Conservation (phyloP, 2,329 filamentous ascomycete species). For the Cercospora sesami region DNA sequence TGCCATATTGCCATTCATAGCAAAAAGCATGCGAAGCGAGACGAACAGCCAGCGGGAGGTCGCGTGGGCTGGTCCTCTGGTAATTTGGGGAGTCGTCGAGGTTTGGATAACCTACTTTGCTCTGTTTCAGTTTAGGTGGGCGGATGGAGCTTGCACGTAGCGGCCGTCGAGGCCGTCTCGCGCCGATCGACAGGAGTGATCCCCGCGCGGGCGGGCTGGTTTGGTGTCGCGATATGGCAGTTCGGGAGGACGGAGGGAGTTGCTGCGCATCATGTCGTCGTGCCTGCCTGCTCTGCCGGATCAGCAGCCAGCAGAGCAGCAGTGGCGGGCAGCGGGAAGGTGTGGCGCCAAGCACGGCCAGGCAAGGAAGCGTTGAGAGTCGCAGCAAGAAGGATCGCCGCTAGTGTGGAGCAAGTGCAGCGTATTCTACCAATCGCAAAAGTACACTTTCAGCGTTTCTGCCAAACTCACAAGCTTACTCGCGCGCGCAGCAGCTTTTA, state of each 20-base stretch:
- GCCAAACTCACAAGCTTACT: conserved; percentile 18
- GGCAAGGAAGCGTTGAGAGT: conserved; percentile 18
- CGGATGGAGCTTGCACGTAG: not conserved
- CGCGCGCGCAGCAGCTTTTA: conserved; percentile 11
- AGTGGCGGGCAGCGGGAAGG: not conserved
- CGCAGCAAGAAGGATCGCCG: conserved; percentile 5
- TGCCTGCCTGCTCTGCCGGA: conserved; percentile 1
- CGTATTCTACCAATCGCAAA: conserved; percentile 13
- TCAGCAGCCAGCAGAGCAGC: not conserved
- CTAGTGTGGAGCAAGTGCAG: conserved; percentile 14
- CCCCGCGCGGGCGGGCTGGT: conserved; percentile 8
- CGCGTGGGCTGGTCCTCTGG: not conserved
- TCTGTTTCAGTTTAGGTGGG: conserved; percentile 5
- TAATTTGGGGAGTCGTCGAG: not conserved
- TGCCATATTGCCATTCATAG: not conserved
- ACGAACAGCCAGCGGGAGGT: not conserved
- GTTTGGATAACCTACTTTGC: conserved; percentile 8
- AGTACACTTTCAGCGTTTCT: conserved; percentile 6
- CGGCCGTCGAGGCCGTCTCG: not conserved
- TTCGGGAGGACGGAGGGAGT: not conserved
- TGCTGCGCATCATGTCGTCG: not conserved
- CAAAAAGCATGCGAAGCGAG: conserved; percentile 1
- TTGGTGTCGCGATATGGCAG: not conserved
- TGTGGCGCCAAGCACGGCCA: not conserved
- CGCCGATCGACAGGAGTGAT: conserved; percentile 7